A percentile compares a stretch with the other conserved stretches of the same genome.
Evolutionary conservation across 2,329 filamentous ascomycete species (phyloP).

Genomic region (Aspergillus vadensis): DNA sequence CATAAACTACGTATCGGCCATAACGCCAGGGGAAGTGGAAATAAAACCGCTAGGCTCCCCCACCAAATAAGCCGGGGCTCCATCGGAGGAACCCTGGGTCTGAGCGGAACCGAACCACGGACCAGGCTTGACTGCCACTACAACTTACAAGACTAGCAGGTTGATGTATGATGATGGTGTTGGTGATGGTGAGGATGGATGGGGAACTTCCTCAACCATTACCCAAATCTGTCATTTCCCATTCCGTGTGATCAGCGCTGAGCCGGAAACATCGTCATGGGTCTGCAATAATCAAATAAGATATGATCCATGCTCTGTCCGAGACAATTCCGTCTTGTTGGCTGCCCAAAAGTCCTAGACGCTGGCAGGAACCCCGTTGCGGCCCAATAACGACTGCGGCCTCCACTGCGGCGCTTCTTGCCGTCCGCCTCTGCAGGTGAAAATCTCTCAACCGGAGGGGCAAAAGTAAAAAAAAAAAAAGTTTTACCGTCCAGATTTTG

Average conservation of each 20-base stretch:
- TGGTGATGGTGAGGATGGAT: neutral
- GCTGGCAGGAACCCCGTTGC: slow-evolving; percentile 14
- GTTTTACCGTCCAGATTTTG: slow-evolving; percentile 3
- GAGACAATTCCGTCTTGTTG: slow-evolving; percentile 14
- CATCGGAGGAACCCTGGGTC: slow-evolving; percentile 12
- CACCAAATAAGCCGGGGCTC: slow-evolving; percentile 1
- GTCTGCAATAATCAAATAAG: neutral
- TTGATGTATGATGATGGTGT: neutral
- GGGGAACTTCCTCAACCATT: neutral
- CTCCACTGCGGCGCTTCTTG: slow-evolving; percentile 17
- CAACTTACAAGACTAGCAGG: neutral
- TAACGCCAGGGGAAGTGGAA: neutral
- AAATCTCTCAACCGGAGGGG: slow-evolving; percentile 13
- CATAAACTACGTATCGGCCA: neutral
- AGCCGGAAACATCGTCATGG: neutral
- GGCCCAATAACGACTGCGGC: slow-evolving; percentile 19
- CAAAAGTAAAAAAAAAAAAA: neutral
- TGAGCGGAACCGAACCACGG: slow-evolving; percentile 7
- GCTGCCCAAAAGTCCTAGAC: slow-evolving; percentile 20
- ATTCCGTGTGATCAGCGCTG: neutral
- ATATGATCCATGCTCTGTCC: slow-evolving; percentile 5
- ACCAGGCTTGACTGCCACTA: neutral
- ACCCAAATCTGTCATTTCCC: neutral
- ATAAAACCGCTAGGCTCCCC: slow-evolving; percentile 1
- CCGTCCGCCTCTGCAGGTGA: slow-evolving; percentile 12